A percentile compares a stretch with the other conserved stretches of the same genome.
These are phyloP conservation scores for Kurtzmaniella quercitrusa DNA, from an alignment of 1,139 yeast species.

Conservation along the genomic window DNA sequence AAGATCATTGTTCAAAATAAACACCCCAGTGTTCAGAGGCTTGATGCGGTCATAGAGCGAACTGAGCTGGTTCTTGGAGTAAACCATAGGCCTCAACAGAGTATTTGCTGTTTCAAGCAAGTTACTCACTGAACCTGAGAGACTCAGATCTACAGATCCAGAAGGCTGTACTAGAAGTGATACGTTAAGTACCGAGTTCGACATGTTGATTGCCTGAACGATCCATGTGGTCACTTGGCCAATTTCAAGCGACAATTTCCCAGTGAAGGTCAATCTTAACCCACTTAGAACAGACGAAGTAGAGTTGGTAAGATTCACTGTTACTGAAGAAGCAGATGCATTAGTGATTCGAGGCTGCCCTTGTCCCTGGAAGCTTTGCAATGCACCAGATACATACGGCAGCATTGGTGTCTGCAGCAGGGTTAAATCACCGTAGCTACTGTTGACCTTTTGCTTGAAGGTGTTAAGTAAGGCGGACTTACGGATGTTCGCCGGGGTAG, in stretches of 20 bases:
- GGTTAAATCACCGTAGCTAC: not conserved
- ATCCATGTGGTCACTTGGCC: conserved; percentile 65
- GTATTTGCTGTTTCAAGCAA: not conserved
- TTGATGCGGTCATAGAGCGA: conserved; percentile 34
- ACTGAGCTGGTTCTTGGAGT: conserved; percentile 22
- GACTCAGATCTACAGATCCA: conserved; percentile 11
- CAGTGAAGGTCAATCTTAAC: conserved; percentile 57
- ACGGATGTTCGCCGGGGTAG: not conserved
- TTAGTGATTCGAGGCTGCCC: conserved; percentile 7
- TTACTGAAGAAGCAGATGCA: conserved; percentile 38
- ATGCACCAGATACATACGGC: conserved; percentile 1
- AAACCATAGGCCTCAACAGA: conserved; percentile 11
- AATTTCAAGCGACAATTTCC: conserved; percentile 54
- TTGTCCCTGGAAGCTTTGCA: conserved; percentile 9
- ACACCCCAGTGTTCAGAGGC: conserved; percentile 41
- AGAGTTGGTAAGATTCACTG: conserved; percentile 37
- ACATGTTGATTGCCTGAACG: conserved; percentile 62
- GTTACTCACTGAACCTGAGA: conserved; percentile 9
- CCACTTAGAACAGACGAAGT: conserved; percentile 39
- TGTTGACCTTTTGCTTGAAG: not conserved
- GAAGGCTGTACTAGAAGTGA: conserved; percentile 31
- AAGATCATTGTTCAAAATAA: conserved; percentile 63
- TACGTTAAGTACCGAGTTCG: conserved; percentile 42
- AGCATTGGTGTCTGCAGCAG: not conserved
- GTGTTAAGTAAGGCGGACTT: conserved; percentile 4